phyloP scores from a whole-genome alignment of 179 eudicot species.

The Sideroxylon spinosum region DNA sequence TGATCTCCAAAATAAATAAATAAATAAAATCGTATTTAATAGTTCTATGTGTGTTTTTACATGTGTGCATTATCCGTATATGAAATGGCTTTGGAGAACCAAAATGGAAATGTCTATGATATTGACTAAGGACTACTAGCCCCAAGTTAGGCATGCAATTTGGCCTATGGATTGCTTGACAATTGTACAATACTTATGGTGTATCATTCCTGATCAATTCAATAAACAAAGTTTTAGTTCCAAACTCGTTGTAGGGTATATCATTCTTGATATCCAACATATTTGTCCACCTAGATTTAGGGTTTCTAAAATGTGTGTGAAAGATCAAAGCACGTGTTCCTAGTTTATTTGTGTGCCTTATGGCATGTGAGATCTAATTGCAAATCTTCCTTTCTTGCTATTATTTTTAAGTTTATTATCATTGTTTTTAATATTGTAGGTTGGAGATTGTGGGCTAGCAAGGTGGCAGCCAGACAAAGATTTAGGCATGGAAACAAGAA shows the following conservation, averaged over 20 bases:
- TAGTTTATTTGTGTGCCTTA: neutral
- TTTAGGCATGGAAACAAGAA: conserved; percentile 59
- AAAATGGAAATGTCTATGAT: neutral
- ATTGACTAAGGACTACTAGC: neutral
- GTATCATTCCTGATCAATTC: too few species aligned
- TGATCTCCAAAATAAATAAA: neutral
- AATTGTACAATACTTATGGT: neutral
- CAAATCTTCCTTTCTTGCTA: neutral
- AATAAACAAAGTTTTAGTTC: too few species aligned
- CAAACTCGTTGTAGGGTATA: too few species aligned
- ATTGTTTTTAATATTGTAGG: conserved; percentile 33
- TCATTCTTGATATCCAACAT: neutral
- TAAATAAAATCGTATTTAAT: neutral
- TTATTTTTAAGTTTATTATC: neutral
- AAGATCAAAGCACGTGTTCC: neutral
- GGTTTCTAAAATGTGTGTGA: neutral
- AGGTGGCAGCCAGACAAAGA: conserved; percentile 80
- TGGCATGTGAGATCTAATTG: neutral
- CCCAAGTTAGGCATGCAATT: neutral
- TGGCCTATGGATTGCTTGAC: neutral
- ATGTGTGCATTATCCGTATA: neutral
- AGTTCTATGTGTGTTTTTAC: neutral
- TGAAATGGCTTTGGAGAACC: neutral
- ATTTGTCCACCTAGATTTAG: neutral
- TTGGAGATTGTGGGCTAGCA: conserved; percentile 90